These are phyloP conservation scores for Microstroma glucosiphilum DNA, from an alignment of 1,284 basidiomycete species.

Conservation along the genomic window DNA sequence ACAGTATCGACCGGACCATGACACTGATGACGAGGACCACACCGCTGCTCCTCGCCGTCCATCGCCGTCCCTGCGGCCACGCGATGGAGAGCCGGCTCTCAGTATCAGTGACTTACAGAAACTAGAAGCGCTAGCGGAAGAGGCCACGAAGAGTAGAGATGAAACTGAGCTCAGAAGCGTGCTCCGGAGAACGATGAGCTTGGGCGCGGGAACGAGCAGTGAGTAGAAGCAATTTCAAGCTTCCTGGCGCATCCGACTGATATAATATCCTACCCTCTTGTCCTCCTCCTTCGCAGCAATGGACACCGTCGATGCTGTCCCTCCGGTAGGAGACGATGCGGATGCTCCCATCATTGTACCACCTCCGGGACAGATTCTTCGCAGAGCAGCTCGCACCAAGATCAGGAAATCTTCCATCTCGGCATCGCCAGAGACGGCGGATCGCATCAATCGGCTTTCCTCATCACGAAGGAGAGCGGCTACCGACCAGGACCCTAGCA, in stretches of 20 bases:
- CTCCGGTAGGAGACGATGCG: constrained; percentile 58
- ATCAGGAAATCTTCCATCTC: constrained; percentile 78
- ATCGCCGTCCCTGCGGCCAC: background rate
- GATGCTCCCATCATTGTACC: constrained; percentile 84
- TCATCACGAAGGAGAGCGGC: background rate
- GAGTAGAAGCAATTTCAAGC: background rate
- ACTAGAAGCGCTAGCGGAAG: constrained; percentile 83
- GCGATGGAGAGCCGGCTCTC: constrained; percentile 56
- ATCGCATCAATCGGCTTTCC: background rate
- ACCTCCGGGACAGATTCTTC: constrained; percentile 77
- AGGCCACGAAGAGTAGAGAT: constrained; percentile 66
- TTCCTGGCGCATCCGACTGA: constrained; percentile 3
- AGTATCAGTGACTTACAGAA: constrained; percentile 87
- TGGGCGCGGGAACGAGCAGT: constrained; percentile 53
- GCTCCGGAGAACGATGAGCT: constrained; percentile 76
- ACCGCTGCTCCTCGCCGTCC: constrained; percentile 6
- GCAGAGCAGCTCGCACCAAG: constrained; percentile 85
- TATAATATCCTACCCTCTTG: background rate
- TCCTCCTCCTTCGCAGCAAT: constrained; percentile 9
- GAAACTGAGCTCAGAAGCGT: constrained; percentile 73
- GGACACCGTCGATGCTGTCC: constrained; percentile 20
- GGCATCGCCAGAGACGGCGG: constrained; percentile 55
- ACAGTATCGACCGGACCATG: constrained; percentile 64
- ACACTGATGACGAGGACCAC: constrained; percentile 22
- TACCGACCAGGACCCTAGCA: constrained; percentile 6